Conservation (phyloP, 768 basidiomycete genomes). For the Solioccasus polychromus region DNA sequence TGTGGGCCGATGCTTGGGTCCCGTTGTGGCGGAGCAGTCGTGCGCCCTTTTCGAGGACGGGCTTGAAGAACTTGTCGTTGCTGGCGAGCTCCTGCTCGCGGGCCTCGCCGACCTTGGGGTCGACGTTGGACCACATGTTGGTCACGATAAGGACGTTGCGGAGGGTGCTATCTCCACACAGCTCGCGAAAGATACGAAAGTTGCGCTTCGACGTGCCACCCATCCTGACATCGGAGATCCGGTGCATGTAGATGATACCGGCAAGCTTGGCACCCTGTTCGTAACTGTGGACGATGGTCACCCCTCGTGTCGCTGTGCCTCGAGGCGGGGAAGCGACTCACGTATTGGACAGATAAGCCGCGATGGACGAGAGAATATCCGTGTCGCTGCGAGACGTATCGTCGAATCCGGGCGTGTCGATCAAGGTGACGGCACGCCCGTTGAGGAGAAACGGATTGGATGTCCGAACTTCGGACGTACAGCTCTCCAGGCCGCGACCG, state of each 20-base stretch:
- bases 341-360: constrained; percentile 36
- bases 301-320: background rate
- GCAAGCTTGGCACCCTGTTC: constrained; percentile 40
- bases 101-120: constrained; percentile 35
- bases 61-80: constrained; percentile 49
- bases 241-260: constrained; percentile 55
- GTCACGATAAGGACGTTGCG: constrained; percentile 52
- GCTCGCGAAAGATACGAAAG: constrained; percentile 48
- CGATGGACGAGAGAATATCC: constrained; percentile 50
- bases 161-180: constrained; percentile 51
- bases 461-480: constrained; percentile 45
- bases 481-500: constrained; percentile 47
- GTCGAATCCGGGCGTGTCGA: constrained; percentile 65
- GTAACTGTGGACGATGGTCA: constrained; percentile 18
- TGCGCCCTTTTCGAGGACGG: constrained; percentile 49
- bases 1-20: constrained; percentile 39
- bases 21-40: constrained; percentile 41
- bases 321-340: constrained; percentile 7
- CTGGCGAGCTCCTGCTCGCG: constrained; percentile 45
- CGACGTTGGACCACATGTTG: constrained; percentile 51
- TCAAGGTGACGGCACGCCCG: constrained; percentile 43
- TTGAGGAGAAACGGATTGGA: constrained; percentile 45
- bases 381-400: constrained; percentile 49
- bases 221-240: constrained; percentile 50
- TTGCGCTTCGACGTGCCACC: constrained; percentile 50